A percentile compares a stretch with the other conserved stretches of the same genome.
Evolutionary conservation across 2,329 filamentous ascomycete genomes (phyloP).

Genomic region (Aspergillus tamarii): DNA sequence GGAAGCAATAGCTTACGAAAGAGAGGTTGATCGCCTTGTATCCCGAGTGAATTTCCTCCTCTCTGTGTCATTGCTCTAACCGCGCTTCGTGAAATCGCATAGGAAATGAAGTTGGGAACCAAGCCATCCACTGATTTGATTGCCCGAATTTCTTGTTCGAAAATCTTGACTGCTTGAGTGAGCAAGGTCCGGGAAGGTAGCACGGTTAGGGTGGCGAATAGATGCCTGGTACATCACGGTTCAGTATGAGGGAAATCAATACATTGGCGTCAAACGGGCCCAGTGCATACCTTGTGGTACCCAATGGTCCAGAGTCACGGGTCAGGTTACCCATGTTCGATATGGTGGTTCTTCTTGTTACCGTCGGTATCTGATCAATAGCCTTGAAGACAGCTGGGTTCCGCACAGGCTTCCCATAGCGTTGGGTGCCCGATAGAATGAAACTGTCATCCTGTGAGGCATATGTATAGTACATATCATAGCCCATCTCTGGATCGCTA

Average conservation of each 20-base stretch:
- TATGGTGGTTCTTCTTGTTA: constrained; percentile 9
- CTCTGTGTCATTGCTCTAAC: constrained; percentile 20
- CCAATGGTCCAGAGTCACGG: constrained; percentile 2
- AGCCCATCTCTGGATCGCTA: constrained; percentile 21
- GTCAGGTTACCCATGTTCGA: constrained; percentile 12
- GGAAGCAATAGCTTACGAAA: constrained; percentile 11
- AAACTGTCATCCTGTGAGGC: constrained; percentile 13
- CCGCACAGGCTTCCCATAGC: constrained; percentile 20
- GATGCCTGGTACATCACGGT: constrained; percentile 6
- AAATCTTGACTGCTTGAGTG: constrained; percentile 12
- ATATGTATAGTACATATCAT: constrained; percentile 24
- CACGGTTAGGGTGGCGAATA: constrained; percentile 18
- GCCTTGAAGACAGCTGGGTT: constrained; percentile 17
- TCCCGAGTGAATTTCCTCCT: constrained; percentile 26
- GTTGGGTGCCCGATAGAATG: constrained; percentile 19
- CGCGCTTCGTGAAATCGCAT: constrained; percentile 14
- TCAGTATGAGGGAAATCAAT: background rate
- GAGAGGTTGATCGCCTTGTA: constrained; percentile 18
- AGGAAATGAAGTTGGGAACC: constrained; percentile 18
- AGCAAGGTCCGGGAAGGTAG: constrained; percentile 13
- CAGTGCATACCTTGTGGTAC: constrained; percentile 12
- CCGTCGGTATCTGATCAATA: constrained; percentile 20
- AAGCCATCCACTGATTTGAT: constrained; percentile 14
- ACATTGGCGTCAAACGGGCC: background rate
- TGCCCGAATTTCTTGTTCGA: constrained; percentile 15